Base-by-base conservation (phyloP, 192 early-diverging fungal species). In the Chytriomyces sp. region DNA sequence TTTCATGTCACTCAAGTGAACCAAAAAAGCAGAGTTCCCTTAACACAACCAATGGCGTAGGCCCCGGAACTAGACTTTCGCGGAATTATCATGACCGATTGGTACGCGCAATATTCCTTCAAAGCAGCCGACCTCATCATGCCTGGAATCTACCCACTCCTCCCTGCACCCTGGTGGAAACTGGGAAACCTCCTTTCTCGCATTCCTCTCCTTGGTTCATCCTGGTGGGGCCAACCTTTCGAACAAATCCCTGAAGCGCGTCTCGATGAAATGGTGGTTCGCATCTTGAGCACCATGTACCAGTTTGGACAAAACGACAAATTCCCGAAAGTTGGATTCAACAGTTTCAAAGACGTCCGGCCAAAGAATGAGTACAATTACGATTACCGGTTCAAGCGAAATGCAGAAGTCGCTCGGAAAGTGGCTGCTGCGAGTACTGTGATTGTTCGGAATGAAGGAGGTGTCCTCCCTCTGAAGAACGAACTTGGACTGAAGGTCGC, bases 71-170 rank as follows among this genome's bases (percentile, higher is more conserved):
- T 92, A 20, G 82, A 77, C 9, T 92, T 92, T 75, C 62, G 82
- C 10, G 89, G 91, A 5, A 90, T 92, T 60, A 85, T 91, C 66
- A 87, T 87, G 81, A 87, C 86, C 45, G 90, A 90, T 62, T 91
- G 89, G 89, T 80, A 80, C 78, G 81, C 57, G 82, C 80, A 81
- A 72, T 76, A 50, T 83, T 83, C 57, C 81, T 81, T 11, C 67
- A 80, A 24, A 68, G 69, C 73, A 85, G 67, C 86, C 24, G 90
- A 91, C 70, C 86, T 91, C 83, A 89, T 86, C 66, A 90, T 90
- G 89, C 85, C 89, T n/a, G 89, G 89, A 43, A 43, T 65, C 75
- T 11, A 43, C 6, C 6, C 69, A 59, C 20, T 59, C 20, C 20
- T 59, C 57, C 57, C 57, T 59, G 16, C 16, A 1, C 20, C 57